Conservation (phyloP, 2,329 filamentous ascomycete species). For the Pseudocercospora eumusae region DNA sequence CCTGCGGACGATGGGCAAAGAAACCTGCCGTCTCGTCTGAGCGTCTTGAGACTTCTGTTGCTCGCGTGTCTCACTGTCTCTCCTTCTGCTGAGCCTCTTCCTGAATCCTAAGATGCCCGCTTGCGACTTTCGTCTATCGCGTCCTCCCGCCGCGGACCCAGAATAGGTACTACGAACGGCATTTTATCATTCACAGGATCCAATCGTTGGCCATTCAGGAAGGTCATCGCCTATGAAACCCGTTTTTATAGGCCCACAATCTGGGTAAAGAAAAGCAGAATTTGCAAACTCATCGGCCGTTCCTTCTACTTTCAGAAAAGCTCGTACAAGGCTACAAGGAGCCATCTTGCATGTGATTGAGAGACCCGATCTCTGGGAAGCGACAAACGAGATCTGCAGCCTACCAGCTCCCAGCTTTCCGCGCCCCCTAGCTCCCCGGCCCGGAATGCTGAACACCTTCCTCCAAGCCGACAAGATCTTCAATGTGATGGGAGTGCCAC, state of each 20-base stretch:
- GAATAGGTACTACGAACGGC: not conserved
- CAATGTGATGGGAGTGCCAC: constrained; percentile 7
- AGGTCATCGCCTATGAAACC: not conserved
- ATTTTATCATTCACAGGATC: constrained; percentile 7
- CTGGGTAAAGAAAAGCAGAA: not conserved
- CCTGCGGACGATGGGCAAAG: not conserved
- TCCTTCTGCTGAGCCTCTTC: constrained; percentile 2
- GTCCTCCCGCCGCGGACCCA: not conserved
- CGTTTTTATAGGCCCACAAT: not conserved
- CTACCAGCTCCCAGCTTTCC: constrained; percentile 4
- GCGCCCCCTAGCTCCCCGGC: constrained; percentile 11
- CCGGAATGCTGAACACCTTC: constrained; percentile 11
- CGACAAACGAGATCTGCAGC: constrained; percentile 19
- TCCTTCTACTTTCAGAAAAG: not conserved
- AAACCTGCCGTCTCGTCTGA: not conserved
- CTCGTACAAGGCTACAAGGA: not conserved
- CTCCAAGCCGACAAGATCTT: constrained; percentile 15
- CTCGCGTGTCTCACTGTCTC: constrained; percentile 10
- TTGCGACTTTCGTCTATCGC: not conserved
- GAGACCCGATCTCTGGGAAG: constrained; percentile 9
- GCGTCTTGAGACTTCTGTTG: not conserved
- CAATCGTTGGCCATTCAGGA: not conserved
- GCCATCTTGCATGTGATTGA: constrained; percentile 10
- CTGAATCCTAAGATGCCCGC: not conserved
- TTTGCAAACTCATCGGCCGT: not conserved